Evolutionary conservation across 1,284 basidiomycete species (phyloP), one percentile per base, ranked within the genome.

Genomic region (Xerocomus cyaneibrunnescens): DNA sequence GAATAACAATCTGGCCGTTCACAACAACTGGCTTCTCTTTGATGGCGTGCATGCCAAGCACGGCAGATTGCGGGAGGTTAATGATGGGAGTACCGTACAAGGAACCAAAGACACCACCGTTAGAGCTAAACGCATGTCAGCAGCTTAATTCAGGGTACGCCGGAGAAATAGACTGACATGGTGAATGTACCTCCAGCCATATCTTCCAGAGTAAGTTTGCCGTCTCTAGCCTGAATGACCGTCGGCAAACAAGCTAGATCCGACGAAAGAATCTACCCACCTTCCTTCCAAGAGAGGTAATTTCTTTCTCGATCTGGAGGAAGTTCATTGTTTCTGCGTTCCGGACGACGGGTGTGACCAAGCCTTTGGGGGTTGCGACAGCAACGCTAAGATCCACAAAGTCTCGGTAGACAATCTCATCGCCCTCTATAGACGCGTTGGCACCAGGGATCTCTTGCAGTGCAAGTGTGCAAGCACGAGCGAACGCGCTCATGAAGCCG

Each of bases 181-280:
- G 96, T 99, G 80, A 99, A 98, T 21, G 92, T 89, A 47, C 96
- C 95, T 50, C 96, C 97, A 38, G 92, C 81, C 96, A 96, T 95
- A 70, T 96, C 94, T 71, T 99, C 97, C 53, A 99, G 81, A 27
- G 92, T 88, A 47, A 99, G 83, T 76, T 98, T 98, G 69, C 89
- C 85, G 72, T 98, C 96, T 57, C 91, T 83, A 41, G 95, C 95
- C 89, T 90, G 32, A 28, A 48, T 16, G 23, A n/a, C 41, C 19
- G 34, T 51, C 48, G 57, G 45, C 43, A 42, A 50, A 22, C 51
- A 42, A 31, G 19, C 22, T 35, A 37, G 40, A 50, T 52, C 21
- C n/a, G 43, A 40, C 22, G 40, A 46, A n/a, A 34, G 55, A 31
- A 45, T 52, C 21, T 23, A 62, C 75, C 41, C 57, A 85, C 89